Conservation (phyloP, 2,329 filamentous ascomycete species). For the Fusarium continuum region DNA sequence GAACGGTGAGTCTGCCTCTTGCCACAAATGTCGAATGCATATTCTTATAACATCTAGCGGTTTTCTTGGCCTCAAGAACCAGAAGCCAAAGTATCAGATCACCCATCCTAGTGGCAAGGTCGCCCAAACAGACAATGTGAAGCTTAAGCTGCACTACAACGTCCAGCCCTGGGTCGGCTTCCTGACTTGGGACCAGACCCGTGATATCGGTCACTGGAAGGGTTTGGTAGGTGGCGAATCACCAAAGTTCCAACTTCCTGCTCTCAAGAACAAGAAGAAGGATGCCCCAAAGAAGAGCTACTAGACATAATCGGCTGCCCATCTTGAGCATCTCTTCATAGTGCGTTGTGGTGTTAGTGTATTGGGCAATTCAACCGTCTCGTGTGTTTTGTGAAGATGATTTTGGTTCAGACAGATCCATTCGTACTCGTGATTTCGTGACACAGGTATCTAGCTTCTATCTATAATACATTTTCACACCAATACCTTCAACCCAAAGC, state of each 20-base stretch:
- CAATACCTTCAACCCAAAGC: conserved; percentile 9
- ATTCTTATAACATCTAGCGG: conserved; percentile 61
- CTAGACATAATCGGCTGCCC: conserved; percentile 9
- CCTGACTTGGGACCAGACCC: conserved; percentile 79
- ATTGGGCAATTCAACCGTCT: conserved; percentile 4
- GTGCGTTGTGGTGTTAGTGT: conserved; percentile 34
- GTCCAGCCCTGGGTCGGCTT: conserved; percentile 96
- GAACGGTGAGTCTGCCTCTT: conserved; percentile 55
- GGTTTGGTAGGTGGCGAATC: conserved; percentile 71
- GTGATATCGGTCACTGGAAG: conserved; percentile 70
- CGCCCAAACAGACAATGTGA: conserved; percentile 76
- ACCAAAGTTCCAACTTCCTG: conserved; percentile 70
- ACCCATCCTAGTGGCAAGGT: conserved; percentile 86
- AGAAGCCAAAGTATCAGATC: conserved; percentile 96
- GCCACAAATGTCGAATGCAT: neutral
- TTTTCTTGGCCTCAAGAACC: conserved; percentile 79
- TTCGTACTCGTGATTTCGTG: conserved; percentile 38
- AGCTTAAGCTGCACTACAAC: conserved; percentile 89
- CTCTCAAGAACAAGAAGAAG: conserved; percentile 67
- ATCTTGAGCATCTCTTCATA: conserved; percentile 5
- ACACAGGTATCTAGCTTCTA: conserved; percentile 32
- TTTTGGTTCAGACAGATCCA: neutral
- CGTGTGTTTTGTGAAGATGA: neutral
- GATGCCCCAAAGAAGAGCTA: conserved; percentile 39
- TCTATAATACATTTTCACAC: conserved; percentile 38